Conservation (phyloP, 768 basidiomycete genomes). For the Atractiella rhizophila region DNA sequence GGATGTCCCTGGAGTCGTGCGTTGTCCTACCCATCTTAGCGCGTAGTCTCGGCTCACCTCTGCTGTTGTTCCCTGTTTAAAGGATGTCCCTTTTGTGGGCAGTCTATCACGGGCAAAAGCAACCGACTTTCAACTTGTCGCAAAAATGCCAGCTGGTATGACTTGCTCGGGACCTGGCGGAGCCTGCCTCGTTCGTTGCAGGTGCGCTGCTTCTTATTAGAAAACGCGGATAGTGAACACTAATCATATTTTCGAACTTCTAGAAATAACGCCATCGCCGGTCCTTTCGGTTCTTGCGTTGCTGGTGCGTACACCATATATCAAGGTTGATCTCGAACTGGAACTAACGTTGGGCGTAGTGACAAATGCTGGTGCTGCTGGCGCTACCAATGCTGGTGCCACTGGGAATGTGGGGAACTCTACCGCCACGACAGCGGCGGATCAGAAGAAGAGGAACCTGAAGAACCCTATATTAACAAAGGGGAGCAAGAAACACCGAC, state of each 20-base stretch:
- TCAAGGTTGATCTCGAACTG: too few relatives aligned
- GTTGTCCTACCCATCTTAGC: background rate
- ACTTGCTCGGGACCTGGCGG: background rate
- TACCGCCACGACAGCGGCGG: too few relatives aligned
- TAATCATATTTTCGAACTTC: background rate
- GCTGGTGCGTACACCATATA: background rate
- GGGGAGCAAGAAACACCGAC: too few relatives aligned
- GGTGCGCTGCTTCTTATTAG: background rate
- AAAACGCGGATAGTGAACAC: background rate
- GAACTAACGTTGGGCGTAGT: too few relatives aligned
- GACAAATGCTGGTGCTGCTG: too few relatives aligned
- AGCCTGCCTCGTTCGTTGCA: background rate
- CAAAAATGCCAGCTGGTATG: constrained; percentile 1
- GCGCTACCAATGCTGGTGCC: too few relatives aligned
- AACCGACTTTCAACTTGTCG: constrained; percentile 1
- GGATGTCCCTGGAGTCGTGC: background rate
- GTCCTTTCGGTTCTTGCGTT: background rate
- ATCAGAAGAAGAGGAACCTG: too few relatives aligned
- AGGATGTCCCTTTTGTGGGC: background rate
- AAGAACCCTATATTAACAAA: too few relatives aligned
- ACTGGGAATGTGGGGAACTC: too few relatives aligned
- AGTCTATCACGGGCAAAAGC: background rate
- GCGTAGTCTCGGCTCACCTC: background rate
- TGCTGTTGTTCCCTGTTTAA: too few relatives aligned
- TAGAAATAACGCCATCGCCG: background rate